Evolutionary conservation across 1,284 basidiomycete genomes (phyloP).

Genomic region (Ceratobasidium sp.): DNA sequence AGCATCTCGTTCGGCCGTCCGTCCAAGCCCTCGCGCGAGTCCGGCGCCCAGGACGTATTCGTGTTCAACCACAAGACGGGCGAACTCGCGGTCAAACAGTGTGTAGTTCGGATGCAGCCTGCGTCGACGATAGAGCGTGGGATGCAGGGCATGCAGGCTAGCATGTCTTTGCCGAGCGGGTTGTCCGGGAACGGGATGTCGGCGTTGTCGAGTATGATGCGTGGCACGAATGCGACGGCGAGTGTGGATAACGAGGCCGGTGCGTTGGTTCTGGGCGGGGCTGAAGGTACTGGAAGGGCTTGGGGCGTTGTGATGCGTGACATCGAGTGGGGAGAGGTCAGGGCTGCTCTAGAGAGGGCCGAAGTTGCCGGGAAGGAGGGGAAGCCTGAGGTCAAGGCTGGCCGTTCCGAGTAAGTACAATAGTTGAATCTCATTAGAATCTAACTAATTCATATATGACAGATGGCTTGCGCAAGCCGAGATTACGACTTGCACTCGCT

Average conservation of each 20-base stretch:
- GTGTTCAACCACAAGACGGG: conserved; percentile 72
- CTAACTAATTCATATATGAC: conserved; percentile 9
- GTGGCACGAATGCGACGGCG: conserved; percentile 49
- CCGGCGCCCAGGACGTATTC: conserved; percentile 51
- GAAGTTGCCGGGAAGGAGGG: background rate
- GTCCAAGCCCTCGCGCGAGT: conserved; percentile 69
- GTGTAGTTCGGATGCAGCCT: conserved; percentile 49
- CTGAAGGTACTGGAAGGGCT: conserved; percentile 67
- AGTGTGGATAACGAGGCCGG: conserved; percentile 50
- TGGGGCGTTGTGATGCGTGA: conserved; percentile 68
- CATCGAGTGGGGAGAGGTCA: conserved; percentile 66
- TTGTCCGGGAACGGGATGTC: conserved; percentile 33
- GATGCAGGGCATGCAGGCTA: conserved; percentile 34
- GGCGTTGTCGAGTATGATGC: conserved; percentile 46
- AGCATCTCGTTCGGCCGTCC: conserved; percentile 66
- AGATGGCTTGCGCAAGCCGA: conserved; percentile 82
- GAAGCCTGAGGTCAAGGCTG: conserved; percentile 25
- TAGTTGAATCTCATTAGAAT: background rate
- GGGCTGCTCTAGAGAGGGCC: conserved; percentile 49
- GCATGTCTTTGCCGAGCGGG: background rate
- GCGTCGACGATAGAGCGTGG: conserved; percentile 22
- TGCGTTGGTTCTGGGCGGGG: conserved; percentile 60
- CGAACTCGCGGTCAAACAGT: conserved; percentile 64
- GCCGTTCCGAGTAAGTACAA: conserved; percentile 47
- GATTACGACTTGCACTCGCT: conserved; percentile 73